Percentiles rank a stretch among this genome's conserved stretches.
These are phyloP conservation scores for Tuber calosporum DNA, from an alignment of 495 filamentous ascomycete genomes.

Conservation along the genomic window DNA sequence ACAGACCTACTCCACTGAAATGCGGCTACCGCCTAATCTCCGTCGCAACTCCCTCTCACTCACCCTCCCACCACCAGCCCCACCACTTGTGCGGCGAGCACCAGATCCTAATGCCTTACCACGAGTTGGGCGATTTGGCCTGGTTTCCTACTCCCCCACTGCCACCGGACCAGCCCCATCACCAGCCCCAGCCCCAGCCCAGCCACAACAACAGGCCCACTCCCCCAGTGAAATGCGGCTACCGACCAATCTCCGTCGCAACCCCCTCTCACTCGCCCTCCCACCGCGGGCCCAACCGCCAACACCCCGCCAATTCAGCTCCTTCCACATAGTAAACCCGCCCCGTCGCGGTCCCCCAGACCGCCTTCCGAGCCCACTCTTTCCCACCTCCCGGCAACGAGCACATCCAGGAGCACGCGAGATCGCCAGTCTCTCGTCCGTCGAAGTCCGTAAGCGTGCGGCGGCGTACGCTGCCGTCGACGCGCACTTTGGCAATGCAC, in stretches of 20 bases:
- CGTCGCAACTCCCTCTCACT: background rate
- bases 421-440: conserved; percentile 1
- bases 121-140: background rate
- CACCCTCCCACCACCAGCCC: background rate
- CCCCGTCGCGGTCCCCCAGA: background rate
- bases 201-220: background rate
- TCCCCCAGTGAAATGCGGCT: background rate
- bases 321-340: background rate
- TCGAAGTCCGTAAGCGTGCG: conserved; percentile 72
- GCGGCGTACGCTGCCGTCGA: conserved; percentile 71
- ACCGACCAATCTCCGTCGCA: background rate
- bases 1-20: background rate
- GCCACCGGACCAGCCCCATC: background rate
- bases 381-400: background rate
- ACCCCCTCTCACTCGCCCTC: background rate
- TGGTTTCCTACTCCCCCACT: background rate
- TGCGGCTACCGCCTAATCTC: background rate
- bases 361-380: background rate
- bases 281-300: background rate
- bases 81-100: background rate
- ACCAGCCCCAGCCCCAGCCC: background rate
- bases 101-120: background rate
- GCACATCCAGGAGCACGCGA: background rate
- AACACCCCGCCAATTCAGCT: background rate
- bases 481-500: conserved; percentile 65